A percentile compares a stretch with the other conserved stretches of the same genome.
phyloP scores from a whole-genome alignment of 2,329 filamentous ascomycete genomes.

The Fusarium sp. region DNA sequence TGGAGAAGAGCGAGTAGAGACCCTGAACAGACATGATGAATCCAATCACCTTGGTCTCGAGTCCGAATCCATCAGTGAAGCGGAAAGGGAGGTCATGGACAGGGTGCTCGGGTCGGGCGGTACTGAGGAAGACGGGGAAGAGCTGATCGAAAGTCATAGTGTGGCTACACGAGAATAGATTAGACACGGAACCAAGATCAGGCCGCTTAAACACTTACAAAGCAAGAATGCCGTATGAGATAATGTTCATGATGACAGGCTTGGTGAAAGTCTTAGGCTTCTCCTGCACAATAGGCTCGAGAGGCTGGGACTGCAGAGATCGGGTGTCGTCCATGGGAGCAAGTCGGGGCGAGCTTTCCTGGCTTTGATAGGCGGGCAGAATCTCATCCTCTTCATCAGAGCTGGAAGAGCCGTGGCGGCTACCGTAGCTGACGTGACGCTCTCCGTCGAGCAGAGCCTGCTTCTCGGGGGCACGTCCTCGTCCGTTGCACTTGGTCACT shows the following conservation, averaged over 20 bases:
- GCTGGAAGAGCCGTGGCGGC: slow-evolving; percentile 16
- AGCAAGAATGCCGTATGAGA: slow-evolving; percentile 91
- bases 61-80: slow-evolving; percentile 87
- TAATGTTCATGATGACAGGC: slow-evolving; percentile 87
- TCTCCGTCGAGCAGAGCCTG: slow-evolving; percentile 73
- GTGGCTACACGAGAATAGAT: slow-evolving; percentile 70
- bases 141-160: slow-evolving; percentile 97
- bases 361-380: slow-evolving; percentile 76
- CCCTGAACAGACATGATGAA: slow-evolving; percentile 91
- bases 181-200: slow-evolving; percentile 9
- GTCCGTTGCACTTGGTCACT: slow-evolving; percentile 49
- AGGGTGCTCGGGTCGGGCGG: slow-evolving; percentile 63
- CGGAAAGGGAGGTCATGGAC: slow-evolving; percentile 80
- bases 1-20: slow-evolving; percentile 87
- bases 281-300: slow-evolving; percentile 30
- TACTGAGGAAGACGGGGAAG: slow-evolving; percentile 91
- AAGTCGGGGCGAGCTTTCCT: slow-evolving; percentile 66
- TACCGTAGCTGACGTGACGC: slow-evolving; percentile 70
- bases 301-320: slow-evolving; percentile 20
- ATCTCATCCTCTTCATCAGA: slow-evolving; percentile 62
- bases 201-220: slow-evolving; percentile 75
- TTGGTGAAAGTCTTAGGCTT: slow-evolving; percentile 77
- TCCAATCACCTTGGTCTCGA: slow-evolving; percentile 86
- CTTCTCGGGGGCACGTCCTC: slow-evolving; percentile 63
- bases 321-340: slow-evolving; percentile 45